A percentile compares a stretch with the other conserved stretches of the same genome.
Conservation (phyloP, 495 filamentous ascomycete genomes). For the Talaromyces adpressus region DNA sequence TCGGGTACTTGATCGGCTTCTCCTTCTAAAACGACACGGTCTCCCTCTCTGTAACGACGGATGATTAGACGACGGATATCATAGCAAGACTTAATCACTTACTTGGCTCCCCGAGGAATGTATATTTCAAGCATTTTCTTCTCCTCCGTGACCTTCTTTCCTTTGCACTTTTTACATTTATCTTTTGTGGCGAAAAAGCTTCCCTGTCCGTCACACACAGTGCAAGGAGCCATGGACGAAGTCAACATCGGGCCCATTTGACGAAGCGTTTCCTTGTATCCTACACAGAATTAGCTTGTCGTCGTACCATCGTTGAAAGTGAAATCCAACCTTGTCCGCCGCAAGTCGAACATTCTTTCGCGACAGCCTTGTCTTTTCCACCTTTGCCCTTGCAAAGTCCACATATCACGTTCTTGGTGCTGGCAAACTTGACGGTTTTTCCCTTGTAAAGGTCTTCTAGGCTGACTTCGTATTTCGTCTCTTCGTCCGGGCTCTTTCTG, state of each 20-base stretch:
- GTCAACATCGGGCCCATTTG: conserved; percentile 78
- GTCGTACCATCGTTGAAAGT: not conserved
- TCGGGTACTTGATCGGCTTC: conserved; percentile 93
- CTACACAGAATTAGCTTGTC: conserved; percentile 22
- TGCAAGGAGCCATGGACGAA: conserved; percentile 64
- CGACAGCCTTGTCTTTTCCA: conserved; percentile 85
- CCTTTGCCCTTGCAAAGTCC: conserved; percentile 79
- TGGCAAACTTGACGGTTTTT: conserved; percentile 92
- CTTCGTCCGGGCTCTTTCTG: conserved; percentile 70
- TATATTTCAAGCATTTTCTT: conserved; percentile 95
- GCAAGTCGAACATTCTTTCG: conserved; percentile 78
- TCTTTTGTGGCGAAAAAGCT: conserved; percentile 88
- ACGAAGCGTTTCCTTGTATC: conserved; percentile 62
- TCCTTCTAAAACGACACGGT: conserved; percentile 82
- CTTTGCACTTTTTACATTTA: conserved; percentile 97
- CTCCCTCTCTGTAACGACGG: conserved; percentile 53
- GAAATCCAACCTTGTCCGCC: conserved; percentile 53
- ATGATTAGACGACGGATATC: conserved; percentile 14
- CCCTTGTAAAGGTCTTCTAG: conserved; percentile 96
- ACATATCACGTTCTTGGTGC: conserved; percentile 88
- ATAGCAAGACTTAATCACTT: conserved; percentile 10
- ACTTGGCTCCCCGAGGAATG: conserved; percentile 80
- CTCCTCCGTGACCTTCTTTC: conserved; percentile 68
- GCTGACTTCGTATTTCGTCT: conserved; percentile 82
- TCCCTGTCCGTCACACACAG: conserved; percentile 73